Conservation (phyloP, 1,284 basidiomycete species). For the Puccinia coronata region DNA sequence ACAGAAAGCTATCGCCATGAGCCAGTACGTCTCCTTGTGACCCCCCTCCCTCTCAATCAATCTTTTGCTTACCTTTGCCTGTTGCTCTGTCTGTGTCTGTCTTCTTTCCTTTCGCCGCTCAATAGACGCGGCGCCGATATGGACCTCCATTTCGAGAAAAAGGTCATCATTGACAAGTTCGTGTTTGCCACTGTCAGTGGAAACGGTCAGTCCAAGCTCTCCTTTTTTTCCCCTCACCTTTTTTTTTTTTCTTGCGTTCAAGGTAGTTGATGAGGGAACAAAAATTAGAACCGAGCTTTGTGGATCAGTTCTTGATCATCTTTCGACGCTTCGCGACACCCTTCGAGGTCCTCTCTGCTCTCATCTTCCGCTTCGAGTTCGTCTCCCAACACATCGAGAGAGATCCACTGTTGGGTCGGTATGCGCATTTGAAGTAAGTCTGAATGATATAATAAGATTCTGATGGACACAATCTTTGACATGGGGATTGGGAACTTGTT, state of each 20-base stretch:
- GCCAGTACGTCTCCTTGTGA: constrained; percentile 41
- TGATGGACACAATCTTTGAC: neutral
- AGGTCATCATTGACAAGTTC: constrained; percentile 57
- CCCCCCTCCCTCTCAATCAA: no score
- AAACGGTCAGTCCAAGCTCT: constrained; percentile 51
- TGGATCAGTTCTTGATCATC: constrained; percentile 56
- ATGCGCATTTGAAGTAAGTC: constrained; percentile 55
- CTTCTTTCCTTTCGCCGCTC: neutral
- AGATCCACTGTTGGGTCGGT: constrained; percentile 55
- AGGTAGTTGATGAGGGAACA: no score
- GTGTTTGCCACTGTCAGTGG: constrained; percentile 56
- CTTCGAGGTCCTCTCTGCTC: constrained; percentile 54
- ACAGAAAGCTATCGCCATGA: constrained; percentile 46
- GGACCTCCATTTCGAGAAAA: constrained; percentile 54
- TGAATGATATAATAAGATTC: neutral
- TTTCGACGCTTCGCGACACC: constrained; percentile 56
- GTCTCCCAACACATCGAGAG: constrained; percentile 51
- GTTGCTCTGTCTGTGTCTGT: neutral
- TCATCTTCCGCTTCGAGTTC: constrained; percentile 55
- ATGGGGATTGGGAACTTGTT: neutral
- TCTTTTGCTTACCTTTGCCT: neutral
- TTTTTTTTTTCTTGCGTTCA: no score
- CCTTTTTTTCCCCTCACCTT: neutral
- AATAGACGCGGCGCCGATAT: constrained; percentile 48
- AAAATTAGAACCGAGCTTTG: constrained; percentile 54